Evolutionary conservation across 2,329 filamentous ascomycete genomes (phyloP).

Genomic region (Aspergillus tubingensis): DNA sequence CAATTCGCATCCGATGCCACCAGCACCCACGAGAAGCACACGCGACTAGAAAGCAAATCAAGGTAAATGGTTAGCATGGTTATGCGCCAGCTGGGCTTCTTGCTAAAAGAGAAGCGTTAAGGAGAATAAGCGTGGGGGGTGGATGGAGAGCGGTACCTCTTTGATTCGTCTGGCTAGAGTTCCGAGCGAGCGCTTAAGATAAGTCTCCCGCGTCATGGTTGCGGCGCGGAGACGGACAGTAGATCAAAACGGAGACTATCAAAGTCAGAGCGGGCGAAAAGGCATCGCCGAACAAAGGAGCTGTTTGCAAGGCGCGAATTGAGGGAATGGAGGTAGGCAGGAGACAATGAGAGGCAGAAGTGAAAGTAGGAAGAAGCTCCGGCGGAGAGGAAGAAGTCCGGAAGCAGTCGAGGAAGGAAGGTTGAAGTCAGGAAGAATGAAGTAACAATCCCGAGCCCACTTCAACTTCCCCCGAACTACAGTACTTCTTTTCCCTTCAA

Average conservation of each 20-base stretch:
- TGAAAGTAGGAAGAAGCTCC: neutral
- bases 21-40: constrained; percentile 91
- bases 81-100: neutral
- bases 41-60: constrained; percentile 62
- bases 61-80: neutral
- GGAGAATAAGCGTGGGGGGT: constrained; percentile 1
- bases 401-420: neutral
- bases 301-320: constrained; percentile 1
- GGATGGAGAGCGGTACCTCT: constrained; percentile 34
- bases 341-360: constrained; percentile 12
- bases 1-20: constrained; percentile 95
- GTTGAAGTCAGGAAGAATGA: constrained; percentile 1
- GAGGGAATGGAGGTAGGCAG: constrained; percentile 8
- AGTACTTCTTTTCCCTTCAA: neutral
- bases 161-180: constrained; percentile 42
- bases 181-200: constrained; percentile 47
- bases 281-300: constrained; percentile 16
- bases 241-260: constrained; percentile 4
- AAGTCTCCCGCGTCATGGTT: constrained; percentile 44
- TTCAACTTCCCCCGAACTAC: neutral
- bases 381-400: neutral
- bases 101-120: neutral
- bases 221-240: constrained; percentile 11
- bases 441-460: constrained; percentile 7
- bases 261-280: constrained; percentile 7